A percentile compares a stretch with the other conserved stretches of the same genome.
Conservation (phyloP, 805 yeast genomes). For the Kregervanrija delftensis region DNA sequence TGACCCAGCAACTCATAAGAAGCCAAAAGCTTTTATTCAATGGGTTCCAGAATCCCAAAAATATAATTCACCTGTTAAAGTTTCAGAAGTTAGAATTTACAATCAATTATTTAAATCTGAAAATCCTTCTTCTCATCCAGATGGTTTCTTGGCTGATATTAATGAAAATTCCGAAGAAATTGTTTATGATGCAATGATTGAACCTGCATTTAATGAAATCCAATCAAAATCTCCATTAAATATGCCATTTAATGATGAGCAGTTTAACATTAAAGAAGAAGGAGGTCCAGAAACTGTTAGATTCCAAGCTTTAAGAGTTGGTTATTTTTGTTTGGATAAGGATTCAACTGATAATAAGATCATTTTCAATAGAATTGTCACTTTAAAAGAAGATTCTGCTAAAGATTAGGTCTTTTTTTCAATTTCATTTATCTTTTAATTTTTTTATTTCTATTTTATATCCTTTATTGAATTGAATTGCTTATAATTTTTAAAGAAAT, state of each 20-base stretch:
- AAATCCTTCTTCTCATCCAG: constrained; percentile 83
- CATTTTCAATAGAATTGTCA: constrained; percentile 84
- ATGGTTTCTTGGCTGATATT: constrained; percentile 80
- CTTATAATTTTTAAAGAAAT: not conserved
- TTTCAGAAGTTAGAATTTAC: constrained; percentile 79
- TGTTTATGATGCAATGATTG: constrained; percentile 61
- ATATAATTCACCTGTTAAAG: constrained; percentile 53
- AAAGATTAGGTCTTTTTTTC: constrained; percentile 23
- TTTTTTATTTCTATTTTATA: not conserved
- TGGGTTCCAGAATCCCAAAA: constrained; percentile 79
- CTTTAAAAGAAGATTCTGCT: constrained; percentile 76
- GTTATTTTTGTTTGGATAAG: constrained; percentile 87
- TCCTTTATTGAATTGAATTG: not conserved
- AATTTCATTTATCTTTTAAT: not conserved
- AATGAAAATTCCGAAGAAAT: constrained; percentile 74
- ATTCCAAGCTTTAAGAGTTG: constrained; percentile 96
- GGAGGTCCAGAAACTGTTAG: constrained; percentile 75
- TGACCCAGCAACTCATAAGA: constrained; percentile 45
- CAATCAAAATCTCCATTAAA: constrained; percentile 70
- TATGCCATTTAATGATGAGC: constrained; percentile 45
- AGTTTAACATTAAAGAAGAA: constrained; percentile 68
- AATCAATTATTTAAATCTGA: constrained; percentile 85
- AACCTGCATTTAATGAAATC: constrained; percentile 67
- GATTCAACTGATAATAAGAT: constrained; percentile 59
- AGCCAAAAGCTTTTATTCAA: constrained; percentile 95